These are phyloP conservation scores for Arthroderma sp. DNA, from an alignment of 2,329 filamentous ascomycete species.

Conservation along the genomic window DNA sequence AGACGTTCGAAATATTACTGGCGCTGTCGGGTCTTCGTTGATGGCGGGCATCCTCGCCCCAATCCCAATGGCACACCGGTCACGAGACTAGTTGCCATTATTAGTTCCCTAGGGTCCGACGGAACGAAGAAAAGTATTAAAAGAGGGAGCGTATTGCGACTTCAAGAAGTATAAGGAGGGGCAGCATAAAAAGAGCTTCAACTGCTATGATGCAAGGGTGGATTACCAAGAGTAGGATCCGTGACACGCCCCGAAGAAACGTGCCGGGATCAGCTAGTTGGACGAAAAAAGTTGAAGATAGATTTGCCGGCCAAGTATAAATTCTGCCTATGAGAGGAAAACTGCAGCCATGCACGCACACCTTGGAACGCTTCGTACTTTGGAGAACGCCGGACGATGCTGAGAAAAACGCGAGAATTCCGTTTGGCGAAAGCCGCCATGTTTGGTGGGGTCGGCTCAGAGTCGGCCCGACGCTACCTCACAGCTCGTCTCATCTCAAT, in stretches of 20 bases:
- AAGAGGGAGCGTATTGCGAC: too few relatives aligned
- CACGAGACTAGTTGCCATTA: slow-evolving; percentile 12
- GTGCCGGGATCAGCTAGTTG: too few relatives aligned
- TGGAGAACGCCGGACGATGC: slow-evolving; percentile 11
- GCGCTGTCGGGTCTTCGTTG: slow-evolving; percentile 60
- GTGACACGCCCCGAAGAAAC: too few relatives aligned
- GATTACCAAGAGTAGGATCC: too few relatives aligned
- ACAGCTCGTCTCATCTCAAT: not conserved
- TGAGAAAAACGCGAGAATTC: slow-evolving; percentile 4
- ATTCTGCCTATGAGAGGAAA: too few relatives aligned
- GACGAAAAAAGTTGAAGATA: too few relatives aligned
- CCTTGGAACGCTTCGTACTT: slow-evolving; percentile 13
- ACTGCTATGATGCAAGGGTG: too few relatives aligned
- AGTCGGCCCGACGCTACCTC: not conserved
- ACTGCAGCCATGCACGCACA: slow-evolving; percentile 2
- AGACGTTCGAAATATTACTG: slow-evolving; percentile 56
- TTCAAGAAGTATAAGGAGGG: too few relatives aligned
- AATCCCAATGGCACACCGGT: slow-evolving; percentile 8
- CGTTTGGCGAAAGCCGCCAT: not conserved
- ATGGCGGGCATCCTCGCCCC: slow-evolving; percentile 54
- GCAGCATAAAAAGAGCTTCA: too few relatives aligned
- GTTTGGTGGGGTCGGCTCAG: not conserved
- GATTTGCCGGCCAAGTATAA: too few relatives aligned
- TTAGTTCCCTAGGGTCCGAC: slow-evolving; percentile 1
- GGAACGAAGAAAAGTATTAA: too few relatives aligned